Evolutionary conservation across 1,284 basidiomycete species (phyloP).

Genomic region (Hemileccinum hortonii): DNA sequence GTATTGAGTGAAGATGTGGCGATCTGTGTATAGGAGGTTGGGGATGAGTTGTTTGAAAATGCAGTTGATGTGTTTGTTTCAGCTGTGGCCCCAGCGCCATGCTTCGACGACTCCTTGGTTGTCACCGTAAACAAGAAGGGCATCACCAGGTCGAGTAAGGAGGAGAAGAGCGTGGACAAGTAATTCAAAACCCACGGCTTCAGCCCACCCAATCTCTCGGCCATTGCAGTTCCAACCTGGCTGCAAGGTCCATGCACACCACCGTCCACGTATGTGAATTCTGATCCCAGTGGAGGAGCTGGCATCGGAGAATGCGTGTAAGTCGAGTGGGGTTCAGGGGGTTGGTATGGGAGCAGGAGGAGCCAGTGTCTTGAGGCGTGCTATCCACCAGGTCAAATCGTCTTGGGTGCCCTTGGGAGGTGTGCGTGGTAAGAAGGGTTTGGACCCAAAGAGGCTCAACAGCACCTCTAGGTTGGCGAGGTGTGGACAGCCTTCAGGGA

Average conservation of each 20-base stretch:
- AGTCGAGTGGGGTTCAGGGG: no score
- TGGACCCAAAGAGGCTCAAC: not conserved
- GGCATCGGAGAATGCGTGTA: not conserved
- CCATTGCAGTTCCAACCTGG: not conserved
- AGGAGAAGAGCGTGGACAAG: not conserved
- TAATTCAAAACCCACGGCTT: not conserved
- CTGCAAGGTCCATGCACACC: not conserved
- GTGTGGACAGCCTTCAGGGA: not conserved
- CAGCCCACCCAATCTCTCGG: not conserved
- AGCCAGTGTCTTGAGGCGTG: no score
- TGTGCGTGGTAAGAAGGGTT: not conserved
- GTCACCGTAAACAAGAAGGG: not conserved
- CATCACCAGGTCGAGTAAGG: no score
- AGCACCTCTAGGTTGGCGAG: not conserved
- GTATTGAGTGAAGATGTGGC: not conserved
- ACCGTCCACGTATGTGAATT: not conserved
- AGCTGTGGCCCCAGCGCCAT: not conserved
- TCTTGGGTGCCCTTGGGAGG: not conserved
- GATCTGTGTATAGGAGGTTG: not conserved
- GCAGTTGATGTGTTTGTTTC: no score
- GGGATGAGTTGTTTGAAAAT: not conserved
- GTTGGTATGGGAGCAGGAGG: no score
- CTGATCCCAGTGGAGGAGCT: not conserved
- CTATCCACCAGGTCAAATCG: not conserved
- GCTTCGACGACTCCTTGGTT: not conserved